Percentiles rank a stretch among this genome's conserved stretches.
phyloP scores from a whole-genome alignment of 352 stramenopile genomes.

The Phytophthora citrophthora region DNA sequence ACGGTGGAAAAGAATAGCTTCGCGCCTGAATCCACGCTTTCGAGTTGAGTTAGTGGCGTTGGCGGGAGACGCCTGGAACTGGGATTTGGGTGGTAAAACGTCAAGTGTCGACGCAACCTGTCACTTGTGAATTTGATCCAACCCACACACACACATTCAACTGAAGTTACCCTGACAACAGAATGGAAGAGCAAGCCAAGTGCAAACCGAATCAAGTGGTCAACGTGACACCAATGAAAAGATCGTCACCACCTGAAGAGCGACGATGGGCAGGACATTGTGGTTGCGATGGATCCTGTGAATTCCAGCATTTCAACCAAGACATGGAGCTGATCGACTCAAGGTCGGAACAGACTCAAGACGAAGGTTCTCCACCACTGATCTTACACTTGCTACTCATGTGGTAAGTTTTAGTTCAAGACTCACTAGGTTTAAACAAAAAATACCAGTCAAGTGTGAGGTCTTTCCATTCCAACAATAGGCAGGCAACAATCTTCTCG shows the following conservation, averaged over 20 bases:
- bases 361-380: not conserved
- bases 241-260: not conserved
- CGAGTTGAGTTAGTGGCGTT: slow-evolving; percentile 4
- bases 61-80: slow-evolving; percentile 5
- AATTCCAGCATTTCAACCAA: slow-evolving; percentile 30
- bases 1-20: not conserved
- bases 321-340: slow-evolving; percentile 34
- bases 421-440: not conserved
- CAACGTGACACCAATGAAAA: slow-evolving; percentile 1
- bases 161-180: not conserved
- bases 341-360: not conserved
- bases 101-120: not conserved
- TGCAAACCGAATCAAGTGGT: not conserved
- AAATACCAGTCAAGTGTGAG: not conserved
- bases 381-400: slow-evolving; percentile 6
- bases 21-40: slow-evolving; percentile 12
- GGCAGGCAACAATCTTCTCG: slow-evolving; percentile 2
- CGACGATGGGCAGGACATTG: slow-evolving; percentile 24
- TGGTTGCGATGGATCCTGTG: slow-evolving; percentile 30
- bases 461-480: slow-evolving; percentile 8
- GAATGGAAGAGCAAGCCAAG: slow-evolving; percentile 1
- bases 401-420: slow-evolving; percentile 2
- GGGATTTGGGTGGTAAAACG: not conserved
- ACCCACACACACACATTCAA: not conserved
- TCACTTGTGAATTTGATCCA: slow-evolving; percentile 20